phyloP scores from a whole-genome alignment of 352 stramenopile species.

The Globisporangium recalcitrans region DNA sequence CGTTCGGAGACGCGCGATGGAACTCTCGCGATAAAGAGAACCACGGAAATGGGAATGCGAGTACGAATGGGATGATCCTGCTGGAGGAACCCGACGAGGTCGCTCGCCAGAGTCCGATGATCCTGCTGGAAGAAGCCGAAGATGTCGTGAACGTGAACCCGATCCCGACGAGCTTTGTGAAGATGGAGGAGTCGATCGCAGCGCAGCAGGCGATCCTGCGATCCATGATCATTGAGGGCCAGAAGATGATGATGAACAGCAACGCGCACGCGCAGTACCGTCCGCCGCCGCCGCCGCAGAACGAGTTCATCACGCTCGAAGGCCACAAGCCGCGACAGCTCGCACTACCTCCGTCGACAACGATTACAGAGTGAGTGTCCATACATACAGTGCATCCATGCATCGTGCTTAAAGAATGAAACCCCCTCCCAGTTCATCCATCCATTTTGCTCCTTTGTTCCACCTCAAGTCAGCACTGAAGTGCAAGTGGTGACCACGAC shows the following conservation, averaged over 20 bases:
- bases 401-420: background rate
- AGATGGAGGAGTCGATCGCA: conserved; percentile 78
- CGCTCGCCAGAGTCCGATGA: conserved; percentile 36
- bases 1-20: conserved; percentile 22
- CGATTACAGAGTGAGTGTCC: conserved; percentile 3
- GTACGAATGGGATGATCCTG: conserved; percentile 22
- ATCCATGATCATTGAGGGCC: conserved; percentile 68
- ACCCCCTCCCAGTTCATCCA: background rate
- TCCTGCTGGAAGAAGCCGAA: conserved; percentile 26
- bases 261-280: conserved; percentile 5
- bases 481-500: background rate
- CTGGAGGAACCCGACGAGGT: conserved; percentile 35
- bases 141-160: conserved; percentile 43
- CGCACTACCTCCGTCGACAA: conserved; percentile 23
- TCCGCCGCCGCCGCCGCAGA: conserved; percentile 1
- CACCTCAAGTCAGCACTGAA: background rate
- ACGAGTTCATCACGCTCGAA: conserved; percentile 25
- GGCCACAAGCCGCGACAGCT: conserved; percentile 13
- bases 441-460: background rate
- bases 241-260: conserved; percentile 59
- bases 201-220: conserved; percentile 64
- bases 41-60: conserved; percentile 3
- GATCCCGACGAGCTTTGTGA: conserved; percentile 60
- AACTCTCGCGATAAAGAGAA: conserved; percentile 11
- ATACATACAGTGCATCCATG: conserved; percentile 8